Percentiles rank a stretch among this genome's conserved stretches.
These are phyloP conservation scores for Avena sativa DNA, from an alignment of 176 grass and related monocot genomes.

Conservation along the genomic window DNA sequence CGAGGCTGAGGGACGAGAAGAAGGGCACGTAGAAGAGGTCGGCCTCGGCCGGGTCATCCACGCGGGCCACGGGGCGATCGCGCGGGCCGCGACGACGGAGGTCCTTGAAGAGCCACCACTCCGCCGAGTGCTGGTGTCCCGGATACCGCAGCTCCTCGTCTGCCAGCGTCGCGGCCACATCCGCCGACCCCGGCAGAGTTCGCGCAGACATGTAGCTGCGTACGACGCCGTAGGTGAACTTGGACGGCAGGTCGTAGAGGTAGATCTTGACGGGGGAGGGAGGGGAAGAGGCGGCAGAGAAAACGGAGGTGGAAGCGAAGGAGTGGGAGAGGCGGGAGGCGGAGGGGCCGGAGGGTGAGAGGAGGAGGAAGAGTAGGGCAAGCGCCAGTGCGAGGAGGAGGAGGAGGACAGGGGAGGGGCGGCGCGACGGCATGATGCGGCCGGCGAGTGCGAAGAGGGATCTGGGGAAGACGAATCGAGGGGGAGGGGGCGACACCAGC, in stretches of 20 bases:
- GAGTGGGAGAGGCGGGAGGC: constrained; percentile 35
- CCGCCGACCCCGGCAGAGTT: constrained; percentile 24
- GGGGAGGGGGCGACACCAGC: constrained; percentile 43
- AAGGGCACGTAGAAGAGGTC: constrained; percentile 98
- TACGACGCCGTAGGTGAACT: constrained; percentile 83
- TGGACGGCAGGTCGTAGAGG: constrained; percentile 66
- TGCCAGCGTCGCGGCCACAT: constrained; percentile 10
- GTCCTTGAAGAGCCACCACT: constrained; percentile 87
- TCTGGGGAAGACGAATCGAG: constrained; percentile 34
- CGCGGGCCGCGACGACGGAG: constrained; percentile 46
- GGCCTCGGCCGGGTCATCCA: constrained; percentile 65
- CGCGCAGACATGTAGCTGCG: constrained; percentile 73
- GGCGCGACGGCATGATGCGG: constrained; percentile 55
- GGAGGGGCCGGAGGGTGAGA: constrained; percentile 40
- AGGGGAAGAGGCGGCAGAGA: neutral
- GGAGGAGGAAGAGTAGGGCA: constrained; percentile 53
- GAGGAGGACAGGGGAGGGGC: constrained; percentile 37
- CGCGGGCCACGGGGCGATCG: constrained; percentile 54
- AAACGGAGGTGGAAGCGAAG: constrained; percentile 3
- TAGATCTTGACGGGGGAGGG: constrained; percentile 72
- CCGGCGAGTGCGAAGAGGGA: constrained; percentile 50
- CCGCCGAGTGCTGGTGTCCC: constrained; percentile 88
- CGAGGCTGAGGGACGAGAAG: constrained; percentile 94
- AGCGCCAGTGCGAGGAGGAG: constrained; percentile 46
- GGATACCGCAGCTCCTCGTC: constrained; percentile 67